Conservation (phyloP, 306 rosid species). For the Corylus americana region DNA sequence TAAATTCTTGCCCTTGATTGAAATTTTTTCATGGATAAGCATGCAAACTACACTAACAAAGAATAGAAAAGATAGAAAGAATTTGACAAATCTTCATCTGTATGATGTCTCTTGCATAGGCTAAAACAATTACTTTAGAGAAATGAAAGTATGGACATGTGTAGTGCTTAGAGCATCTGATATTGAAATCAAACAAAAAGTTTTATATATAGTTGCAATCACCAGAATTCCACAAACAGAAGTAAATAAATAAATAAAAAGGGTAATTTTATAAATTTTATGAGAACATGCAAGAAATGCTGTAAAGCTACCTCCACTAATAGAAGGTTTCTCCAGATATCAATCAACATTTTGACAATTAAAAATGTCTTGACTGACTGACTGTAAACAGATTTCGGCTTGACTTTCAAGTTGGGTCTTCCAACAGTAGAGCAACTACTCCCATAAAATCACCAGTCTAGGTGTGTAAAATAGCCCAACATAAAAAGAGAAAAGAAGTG, state of each 20-base stretch:
- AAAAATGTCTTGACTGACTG: neutral
- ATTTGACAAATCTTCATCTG: neutral
- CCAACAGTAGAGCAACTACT: neutral
- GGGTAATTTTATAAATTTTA: neutral
- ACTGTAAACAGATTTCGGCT: neutral
- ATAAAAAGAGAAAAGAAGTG: too few species aligned
- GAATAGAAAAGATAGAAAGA: neutral
- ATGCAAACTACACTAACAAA: constrained; percentile 12
- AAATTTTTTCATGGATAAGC: neutral
- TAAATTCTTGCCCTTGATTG: constrained; percentile 1
- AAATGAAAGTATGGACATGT: neutral
- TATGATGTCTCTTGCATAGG: neutral
- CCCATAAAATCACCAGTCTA: neutral
- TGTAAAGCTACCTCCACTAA: neutral
- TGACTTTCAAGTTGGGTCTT: neutral
- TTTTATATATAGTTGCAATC: neutral
- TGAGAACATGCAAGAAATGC: neutral
- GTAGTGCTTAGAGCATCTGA: neutral
- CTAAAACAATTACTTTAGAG: neutral
- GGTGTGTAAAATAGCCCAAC: neutral
- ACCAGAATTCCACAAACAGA: neutral
- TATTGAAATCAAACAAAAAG: neutral
- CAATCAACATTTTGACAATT: neutral
- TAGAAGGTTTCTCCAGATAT: neutral
- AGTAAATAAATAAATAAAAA: neutral